Evolutionary conservation across 2,329 filamentous ascomycete genomes (phyloP), one percentile per base, ranked within the genome.

Genomic region (Penicillium sp.): DNA sequence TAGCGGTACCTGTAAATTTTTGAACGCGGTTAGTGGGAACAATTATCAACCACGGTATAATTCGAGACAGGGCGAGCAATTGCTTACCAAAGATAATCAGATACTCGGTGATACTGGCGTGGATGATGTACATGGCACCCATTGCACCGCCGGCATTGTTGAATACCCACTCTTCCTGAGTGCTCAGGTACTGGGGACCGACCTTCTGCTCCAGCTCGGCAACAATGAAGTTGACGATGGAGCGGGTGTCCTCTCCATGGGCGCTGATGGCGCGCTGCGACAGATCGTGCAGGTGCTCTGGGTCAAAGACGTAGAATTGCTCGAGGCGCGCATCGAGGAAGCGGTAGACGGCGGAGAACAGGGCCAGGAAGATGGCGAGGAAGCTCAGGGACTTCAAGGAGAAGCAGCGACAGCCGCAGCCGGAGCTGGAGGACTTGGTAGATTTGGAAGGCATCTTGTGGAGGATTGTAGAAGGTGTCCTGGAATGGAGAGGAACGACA

Each of bases 91-190:
- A 95, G 73, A 95, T 84, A 69, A 95, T 93, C 59, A 95, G 77
- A 73, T 95, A 95, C 72, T 95, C 90, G 16, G 89, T 95, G 54
- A 95, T 77, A 87, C 86, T 91, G 52, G 89, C 88, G 67, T 95
- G 89, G 62, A 95, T 85, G 57, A 95, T 84, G 70, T 89, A 90
- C 89, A 95, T 93, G 64, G 81, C 87, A 48, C 89, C 89, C 89
- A 95, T 95, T 44, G 89, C 89, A 56, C 89, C 89, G 44, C 89
- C 89, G 43, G 89, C 89, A 65, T 95, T 95, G 78, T 95, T 95
- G 64, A 95, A 92, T 38, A 95, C 78, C 89, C 89, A 95, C 70
- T 92, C 86, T 73, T 92, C 82, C 51, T 86, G 75, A 47, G 80
- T 67, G 73, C 87, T 89, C 65, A 92, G 65, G 69, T 88, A 61